Evolutionary conservation across 2,329 filamentous ascomycete genomes (phyloP).

Genomic region (Cercospora janseana): DNA sequence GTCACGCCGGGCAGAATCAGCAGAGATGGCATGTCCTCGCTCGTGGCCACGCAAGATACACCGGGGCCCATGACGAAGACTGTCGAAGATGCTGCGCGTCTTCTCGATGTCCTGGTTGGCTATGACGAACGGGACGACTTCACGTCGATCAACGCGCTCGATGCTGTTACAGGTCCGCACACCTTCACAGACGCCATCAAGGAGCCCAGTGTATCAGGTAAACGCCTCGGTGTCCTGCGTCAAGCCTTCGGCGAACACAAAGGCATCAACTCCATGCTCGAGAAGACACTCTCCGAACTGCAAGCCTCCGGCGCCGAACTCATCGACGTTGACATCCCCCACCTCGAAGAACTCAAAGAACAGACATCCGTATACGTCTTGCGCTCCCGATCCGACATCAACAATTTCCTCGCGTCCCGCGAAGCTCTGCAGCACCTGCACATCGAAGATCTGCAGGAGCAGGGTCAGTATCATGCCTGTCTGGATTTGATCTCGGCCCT

Average conservation of each 20-base stretch:
- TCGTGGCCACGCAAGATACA: slow-evolving; percentile 30
- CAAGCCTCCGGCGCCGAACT: slow-evolving; percentile 24
- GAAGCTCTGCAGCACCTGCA: slow-evolving; percentile 24
- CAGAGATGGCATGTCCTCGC: slow-evolving; percentile 27
- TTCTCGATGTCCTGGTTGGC: slow-evolving; percentile 30
- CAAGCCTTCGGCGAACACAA: slow-evolving; percentile 27
- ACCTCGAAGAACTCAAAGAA: slow-evolving; percentile 24
- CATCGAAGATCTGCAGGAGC: slow-evolving; percentile 27
- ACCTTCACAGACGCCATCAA: slow-evolving; percentile 24
- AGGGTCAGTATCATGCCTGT: slow-evolving; percentile 23
- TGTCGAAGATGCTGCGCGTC: slow-evolving; percentile 29
- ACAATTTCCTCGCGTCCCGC: slow-evolving; percentile 27
- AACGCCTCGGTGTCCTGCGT: slow-evolving; percentile 28
- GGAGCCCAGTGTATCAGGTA: slow-evolving; percentile 22
- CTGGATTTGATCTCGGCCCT: slow-evolving; percentile 30
- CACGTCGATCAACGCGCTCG: slow-evolving; percentile 26
- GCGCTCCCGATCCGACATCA: slow-evolving; percentile 31
- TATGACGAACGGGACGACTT: slow-evolving; percentile 26
- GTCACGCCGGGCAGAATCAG: slow-evolving; percentile 32
- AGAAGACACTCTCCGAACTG: slow-evolving; percentile 20
- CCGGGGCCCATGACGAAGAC: slow-evolving; percentile 29
- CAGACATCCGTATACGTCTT: slow-evolving; percentile 26
- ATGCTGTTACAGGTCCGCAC: neutral
- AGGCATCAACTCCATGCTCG: slow-evolving; percentile 23
- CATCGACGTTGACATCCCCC: slow-evolving; percentile 28